Evolutionary conservation across 2,329 filamentous ascomycete species (phyloP), one percentile per base, ranked within the genome.

Genomic region (Tolypocladium nubicola): DNA sequence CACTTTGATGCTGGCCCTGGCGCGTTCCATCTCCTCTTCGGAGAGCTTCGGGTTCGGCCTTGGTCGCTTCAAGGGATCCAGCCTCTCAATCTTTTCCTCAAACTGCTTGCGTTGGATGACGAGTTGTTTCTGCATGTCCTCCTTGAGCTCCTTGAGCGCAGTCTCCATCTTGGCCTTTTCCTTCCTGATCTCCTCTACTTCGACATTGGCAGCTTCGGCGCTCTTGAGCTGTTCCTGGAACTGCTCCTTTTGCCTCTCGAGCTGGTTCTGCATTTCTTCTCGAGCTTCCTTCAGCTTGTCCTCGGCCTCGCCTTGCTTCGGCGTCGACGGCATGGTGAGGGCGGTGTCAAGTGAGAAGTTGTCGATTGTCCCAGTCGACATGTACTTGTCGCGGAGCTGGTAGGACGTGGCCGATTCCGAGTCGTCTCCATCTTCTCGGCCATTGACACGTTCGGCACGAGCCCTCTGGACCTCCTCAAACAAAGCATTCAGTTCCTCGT

Each of bases 321-420:
- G 94, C 0, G 93, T 97, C 0, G 91, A 95, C 2, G 94, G 94
- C 80, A 97, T 91, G 0, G 94, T 99, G 54, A 99, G 79, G 14
- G 87, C 88, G 1, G 94, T 99, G 69, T 99, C 94, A 19, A 99
- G 79, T 2, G 93, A 97, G 66, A 97, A 94, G 68, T 96, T 97
- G 73, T 99, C 94, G 56, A 97, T 80, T 0, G 93, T 97, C 2
- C 93, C 93, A 57, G 88, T 94, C 3, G 92, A 97, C 76, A 96
- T 83, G 71, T 97, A 97, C 68, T 97, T 97, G 65, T 99, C 94
- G 55, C 94, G 82, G 37, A 92, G 79, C 1, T 90, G 87, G 67
- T 92, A 97, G 0, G 93, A 97, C 35, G 86, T 88, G 53, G 88
- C 83, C 0, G 93, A 97, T 63, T 99, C 94, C 56, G 86, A 84